Evolutionary conservation across 495 filamentous ascomycete genomes (phyloP).

Genomic region (Penicillium cinerascens): DNA sequence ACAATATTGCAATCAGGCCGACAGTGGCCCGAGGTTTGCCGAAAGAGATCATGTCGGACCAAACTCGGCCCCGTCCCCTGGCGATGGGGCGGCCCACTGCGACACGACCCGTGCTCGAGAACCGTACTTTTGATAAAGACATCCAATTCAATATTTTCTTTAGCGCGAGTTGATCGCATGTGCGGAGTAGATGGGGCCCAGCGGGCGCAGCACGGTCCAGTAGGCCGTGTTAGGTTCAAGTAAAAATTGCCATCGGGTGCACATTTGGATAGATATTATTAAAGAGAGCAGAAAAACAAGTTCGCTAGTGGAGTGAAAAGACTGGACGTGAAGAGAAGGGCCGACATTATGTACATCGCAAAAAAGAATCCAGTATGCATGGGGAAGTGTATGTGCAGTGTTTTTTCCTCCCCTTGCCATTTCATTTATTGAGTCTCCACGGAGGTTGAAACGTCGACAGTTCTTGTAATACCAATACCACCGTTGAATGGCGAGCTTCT

Average conservation of each 20-base stretch:
- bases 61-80: not conserved
- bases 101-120: not conserved
- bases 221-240: not conserved
- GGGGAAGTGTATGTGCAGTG: no score
- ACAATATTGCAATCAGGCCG: not conserved
- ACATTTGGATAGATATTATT: not conserved
- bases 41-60: not conserved
- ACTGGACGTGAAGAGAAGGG: not conserved
- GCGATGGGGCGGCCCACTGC: not conserved
- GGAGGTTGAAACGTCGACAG: slow-evolving; percentile 24
- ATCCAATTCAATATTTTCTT: not conserved
- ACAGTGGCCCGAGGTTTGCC: not conserved
- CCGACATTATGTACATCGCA: not conserved
- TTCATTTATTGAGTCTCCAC: slow-evolving; percentile 4
- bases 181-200: not conserved
- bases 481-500: not conserved
- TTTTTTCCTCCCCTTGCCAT: not conserved
- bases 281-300: not conserved
- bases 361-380: not conserved
- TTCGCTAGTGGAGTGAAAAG: not conserved
- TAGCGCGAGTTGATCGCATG: not conserved
- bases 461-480: slow-evolving; percentile 23
- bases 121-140: not conserved
- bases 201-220: not conserved
- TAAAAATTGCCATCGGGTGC: no score